Evolutionary conservation across 2,329 filamentous ascomycete species (phyloP), one percentile per base, ranked within the genome.

Genomic region (Colletotrichum sp.): DNA sequence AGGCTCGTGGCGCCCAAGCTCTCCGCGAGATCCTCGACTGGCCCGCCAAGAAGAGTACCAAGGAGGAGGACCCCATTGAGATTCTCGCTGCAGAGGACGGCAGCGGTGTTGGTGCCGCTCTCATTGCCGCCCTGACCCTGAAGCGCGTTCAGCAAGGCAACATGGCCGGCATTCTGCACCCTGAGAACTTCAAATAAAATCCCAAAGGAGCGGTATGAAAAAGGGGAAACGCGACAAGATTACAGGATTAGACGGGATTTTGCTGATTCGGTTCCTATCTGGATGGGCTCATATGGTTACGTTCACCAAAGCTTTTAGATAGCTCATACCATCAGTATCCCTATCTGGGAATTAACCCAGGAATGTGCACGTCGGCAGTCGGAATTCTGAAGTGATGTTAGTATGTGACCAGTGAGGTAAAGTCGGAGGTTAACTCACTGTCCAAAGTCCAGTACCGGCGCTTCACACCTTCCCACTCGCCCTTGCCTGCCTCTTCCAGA

Each of bases 1-100:
- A 98, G 89, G 91, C 92, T 72, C 93, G 97, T 69, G 96, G 96
- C 70, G 96, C 97, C 16, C 89, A 93, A 83, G 97, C 97, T 33
- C 90, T 99, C 67, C 92, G 95, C 69, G 97, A 99, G 88, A 98
- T 99, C 77, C 91, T 99, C 47, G 96, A 98, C 87, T 98, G 96
- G 96, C 91, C 94, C 4, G 91, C 90, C 69, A 94, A 94, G 86
- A 89, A 87, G 74, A 86, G 85, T 78, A 82, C 88, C 64, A 93
- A 92, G 83, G 93, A 94, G 80, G 93, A 95, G 82, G 95, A 98
- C 80, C 96, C 95, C 9, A 90, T 99, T 69, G 93, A 96, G 86
- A 92, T 98, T 77, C 84, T 96, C 77, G 93, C 95, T 61, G 96
- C 97, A 75, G 97, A 99, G 86, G 97, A 99, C 83, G 97, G 97